Percentiles rank a stretch among this genome's conserved stretches.
Evolutionary conservation across 2,329 filamentous ascomycete species (phyloP).

Genomic region (Knoxdaviesia proteae): DNA sequence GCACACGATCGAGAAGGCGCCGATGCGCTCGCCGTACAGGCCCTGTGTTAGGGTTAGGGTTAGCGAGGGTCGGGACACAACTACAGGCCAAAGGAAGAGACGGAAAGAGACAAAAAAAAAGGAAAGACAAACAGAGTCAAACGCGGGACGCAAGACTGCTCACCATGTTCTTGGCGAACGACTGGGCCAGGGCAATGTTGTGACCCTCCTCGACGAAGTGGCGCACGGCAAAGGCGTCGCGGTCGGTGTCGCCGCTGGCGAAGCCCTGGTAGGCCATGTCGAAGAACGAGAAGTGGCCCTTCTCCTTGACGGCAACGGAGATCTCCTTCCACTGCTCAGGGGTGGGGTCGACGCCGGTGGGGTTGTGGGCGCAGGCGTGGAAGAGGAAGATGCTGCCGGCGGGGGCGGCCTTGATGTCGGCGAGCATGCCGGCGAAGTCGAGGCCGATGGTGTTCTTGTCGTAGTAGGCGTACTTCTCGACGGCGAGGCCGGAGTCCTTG

Average conservation of each 20-base stretch:
- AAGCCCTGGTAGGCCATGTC: constrained; percentile 99
- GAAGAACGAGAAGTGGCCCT: constrained; percentile 87
- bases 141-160: constrained; percentile 6
- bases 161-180: constrained; percentile 99
- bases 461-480: constrained; percentile 96
- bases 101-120: background rate
- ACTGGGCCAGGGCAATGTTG: constrained; percentile 72
- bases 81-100: background rate
- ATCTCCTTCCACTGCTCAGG: constrained; percentile 84
- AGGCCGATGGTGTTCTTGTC: constrained; percentile 96
- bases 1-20: constrained; percentile 84
- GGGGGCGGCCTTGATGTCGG: constrained; percentile 75
- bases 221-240: constrained; percentile 81
- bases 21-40: constrained; percentile 94
- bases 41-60: constrained; percentile 30
- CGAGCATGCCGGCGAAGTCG: constrained; percentile 85
- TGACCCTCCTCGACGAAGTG: constrained; percentile 89
- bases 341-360: constrained; percentile 87
- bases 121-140: background rate
- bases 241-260: constrained; percentile 75
- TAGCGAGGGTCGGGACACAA: background rate
- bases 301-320: constrained; percentile 64
- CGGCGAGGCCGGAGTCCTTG: constrained; percentile 73
- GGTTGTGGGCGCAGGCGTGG: constrained; percentile 96
- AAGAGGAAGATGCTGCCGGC: constrained; percentile 77